These are phyloP conservation scores for Candida yuanshanica DNA, from an alignment of 805 yeast species.

Conservation along the genomic window DNA sequence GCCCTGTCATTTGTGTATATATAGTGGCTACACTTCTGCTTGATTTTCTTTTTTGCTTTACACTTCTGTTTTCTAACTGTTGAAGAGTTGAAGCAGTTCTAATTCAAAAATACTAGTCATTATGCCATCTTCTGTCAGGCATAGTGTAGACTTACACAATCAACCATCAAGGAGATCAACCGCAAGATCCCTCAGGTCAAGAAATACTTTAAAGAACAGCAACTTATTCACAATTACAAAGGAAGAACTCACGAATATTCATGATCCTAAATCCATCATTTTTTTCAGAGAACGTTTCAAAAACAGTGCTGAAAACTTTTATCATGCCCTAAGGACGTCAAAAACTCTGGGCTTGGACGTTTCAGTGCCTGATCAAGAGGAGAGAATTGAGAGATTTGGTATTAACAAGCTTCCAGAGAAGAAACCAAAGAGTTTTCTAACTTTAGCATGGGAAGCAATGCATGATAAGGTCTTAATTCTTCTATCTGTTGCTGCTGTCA, in stretches of 20 bases:
- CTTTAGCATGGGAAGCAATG: conserved; percentile 74
- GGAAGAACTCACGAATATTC: conserved; percentile 40
- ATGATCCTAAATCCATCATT: conserved; percentile 57
- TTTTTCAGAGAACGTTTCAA: conserved; percentile 14
- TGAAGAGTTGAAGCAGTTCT: too few relatives aligned
- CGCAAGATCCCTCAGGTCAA: conserved; percentile 3
- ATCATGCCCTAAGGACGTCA: conserved; percentile 32
- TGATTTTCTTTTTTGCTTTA: too few relatives aligned
- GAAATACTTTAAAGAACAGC: not conserved
- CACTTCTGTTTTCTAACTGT: too few relatives aligned
- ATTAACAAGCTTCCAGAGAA: conserved; percentile 66
- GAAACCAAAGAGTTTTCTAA: conserved; percentile 60
- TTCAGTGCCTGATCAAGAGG: conserved; percentile 25
- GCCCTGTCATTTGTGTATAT: too few relatives aligned
- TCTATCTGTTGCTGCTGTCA: conserved; percentile 77
- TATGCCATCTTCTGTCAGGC: not conserved
- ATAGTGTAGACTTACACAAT: not conserved
- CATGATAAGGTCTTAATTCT: conserved; percentile 87
- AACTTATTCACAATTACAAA: conserved; percentile 10
- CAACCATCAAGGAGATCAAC: conserved; percentile 8
- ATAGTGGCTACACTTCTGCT: too few relatives aligned
- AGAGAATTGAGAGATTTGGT: conserved; percentile 53
- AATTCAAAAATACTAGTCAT: too few relatives aligned
- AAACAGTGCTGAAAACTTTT: conserved; percentile 18
- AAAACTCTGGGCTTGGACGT: conserved; percentile 36